phyloP scores from a whole-genome alignment of 768 basidiomycete genomes.

The Amanita phalloides region DNA sequence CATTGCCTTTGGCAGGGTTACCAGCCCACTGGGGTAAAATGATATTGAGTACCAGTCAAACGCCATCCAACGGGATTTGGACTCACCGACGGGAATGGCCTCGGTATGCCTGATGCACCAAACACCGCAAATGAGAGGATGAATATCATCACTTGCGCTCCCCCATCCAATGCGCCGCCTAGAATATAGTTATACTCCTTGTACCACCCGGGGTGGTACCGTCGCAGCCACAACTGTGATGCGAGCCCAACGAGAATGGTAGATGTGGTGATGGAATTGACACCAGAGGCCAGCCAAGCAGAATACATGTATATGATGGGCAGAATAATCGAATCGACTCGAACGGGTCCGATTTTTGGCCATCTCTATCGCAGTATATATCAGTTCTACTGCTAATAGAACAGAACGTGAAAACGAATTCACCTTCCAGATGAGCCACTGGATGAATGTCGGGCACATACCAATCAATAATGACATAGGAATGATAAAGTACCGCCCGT shows the following conservation, averaged over 20 bases:
- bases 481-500: constrained; percentile 46
- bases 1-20: constrained; percentile 40
- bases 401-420: too few species aligned
- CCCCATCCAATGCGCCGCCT: constrained; percentile 56
- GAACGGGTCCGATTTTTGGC: constrained; percentile 42
- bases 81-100: constrained; percentile 32
- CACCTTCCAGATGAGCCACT: constrained; percentile 45
- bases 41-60: constrained; percentile 14
- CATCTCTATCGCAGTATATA: constrained; percentile 23
- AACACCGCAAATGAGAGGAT: constrained; percentile 56
- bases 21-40: constrained; percentile 34
- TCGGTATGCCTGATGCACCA: constrained; percentile 39
- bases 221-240: constrained; percentile 52
- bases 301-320: constrained; percentile 45
- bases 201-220: constrained; percentile 55
- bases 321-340: constrained; percentile 38
- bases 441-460: constrained; percentile 37
- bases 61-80: not conserved
- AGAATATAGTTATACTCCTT: constrained; percentile 57
- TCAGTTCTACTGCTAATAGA: not conserved
- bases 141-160: constrained; percentile 56
- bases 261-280: constrained; percentile 40
- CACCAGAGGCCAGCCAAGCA: constrained; percentile 36
- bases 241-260: constrained; percentile 40
- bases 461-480: constrained; percentile 45